phyloP scores from a whole-genome alignment of 306 rosid genomes.

The Pterocarpus macrocarpus region DNA sequence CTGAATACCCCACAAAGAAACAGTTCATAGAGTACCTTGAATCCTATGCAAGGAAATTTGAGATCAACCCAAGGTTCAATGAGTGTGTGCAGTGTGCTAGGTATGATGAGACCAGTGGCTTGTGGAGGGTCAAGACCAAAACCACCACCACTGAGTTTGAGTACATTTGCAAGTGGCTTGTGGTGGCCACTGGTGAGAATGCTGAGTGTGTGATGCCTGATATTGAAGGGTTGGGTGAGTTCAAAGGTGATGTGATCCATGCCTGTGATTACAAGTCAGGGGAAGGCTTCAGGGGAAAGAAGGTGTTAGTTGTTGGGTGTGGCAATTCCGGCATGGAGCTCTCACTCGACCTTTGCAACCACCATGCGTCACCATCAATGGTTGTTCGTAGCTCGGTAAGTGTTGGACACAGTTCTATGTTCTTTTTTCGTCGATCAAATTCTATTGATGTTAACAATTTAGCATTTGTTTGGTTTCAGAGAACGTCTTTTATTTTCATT shows the following conservation, averaged over 20 bases:
- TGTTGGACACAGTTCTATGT: background rate
- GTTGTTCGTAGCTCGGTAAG: constrained; percentile 92
- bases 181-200: constrained; percentile 96
- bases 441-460: too few species aligned
- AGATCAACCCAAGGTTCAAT: constrained; percentile 79
- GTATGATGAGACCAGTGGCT: constrained; percentile 71
- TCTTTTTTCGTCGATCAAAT: too few species aligned
- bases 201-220: constrained; percentile 86
- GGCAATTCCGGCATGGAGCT: constrained; percentile 99
- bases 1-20: constrained; percentile 80
- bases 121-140: constrained; percentile 79
- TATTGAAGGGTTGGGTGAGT: constrained; percentile 70
- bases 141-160: constrained; percentile 60
- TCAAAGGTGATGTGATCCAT: constrained; percentile 75
- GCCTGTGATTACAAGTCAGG: constrained; percentile 87
- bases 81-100: constrained; percentile 74
- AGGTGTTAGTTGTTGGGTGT: constrained; percentile 88
- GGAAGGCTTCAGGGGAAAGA: constrained; percentile 75
- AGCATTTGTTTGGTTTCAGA: too few species aligned
- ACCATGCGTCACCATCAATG: constrained; percentile 80
- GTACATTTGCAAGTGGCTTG: constrained; percentile 84
- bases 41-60: constrained; percentile 64
- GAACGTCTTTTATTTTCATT: too few species aligned
- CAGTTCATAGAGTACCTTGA: constrained; percentile 87
- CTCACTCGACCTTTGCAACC: constrained; percentile 87